Conservation (phyloP, 2,329 filamentous ascomycete genomes). For the Verticillium albo-atrum region DNA sequence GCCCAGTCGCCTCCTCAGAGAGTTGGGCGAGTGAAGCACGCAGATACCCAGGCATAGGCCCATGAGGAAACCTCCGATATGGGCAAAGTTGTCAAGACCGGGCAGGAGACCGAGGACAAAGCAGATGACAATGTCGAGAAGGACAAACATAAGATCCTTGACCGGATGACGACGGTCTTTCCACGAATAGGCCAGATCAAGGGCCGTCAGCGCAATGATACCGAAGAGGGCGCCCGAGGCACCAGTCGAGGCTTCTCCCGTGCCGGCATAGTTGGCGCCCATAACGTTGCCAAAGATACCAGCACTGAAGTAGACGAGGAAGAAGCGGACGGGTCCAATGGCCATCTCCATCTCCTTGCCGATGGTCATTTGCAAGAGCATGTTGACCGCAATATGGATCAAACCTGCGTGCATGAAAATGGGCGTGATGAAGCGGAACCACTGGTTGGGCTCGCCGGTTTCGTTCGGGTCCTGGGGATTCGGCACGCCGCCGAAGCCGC, state of each 20-base stretch:
- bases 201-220: slow-evolving; percentile 78
- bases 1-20: slow-evolving; percentile 69
- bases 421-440: slow-evolving; percentile 92
- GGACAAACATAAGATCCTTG: slow-evolving; percentile 82
- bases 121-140: slow-evolving; percentile 80
- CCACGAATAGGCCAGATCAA: slow-evolving; percentile 95
- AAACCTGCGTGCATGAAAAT: slow-evolving; percentile 95
- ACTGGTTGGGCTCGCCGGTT: slow-evolving; percentile 74
- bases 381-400: slow-evolving; percentile 93
- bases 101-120: slow-evolving; percentile 91
- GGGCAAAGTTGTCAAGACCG: slow-evolving; percentile 93
- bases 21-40: slow-evolving; percentile 81
- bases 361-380: slow-evolving; percentile 85
- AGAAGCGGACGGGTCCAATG: slow-evolving; percentile 84
- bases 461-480: slow-evolving; percentile 52
- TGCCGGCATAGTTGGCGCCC: slow-evolving; percentile 86
- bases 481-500: slow-evolving; percentile 75
- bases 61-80: slow-evolving; percentile 94
- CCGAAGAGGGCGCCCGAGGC: slow-evolving; percentile 90
- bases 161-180: slow-evolving; percentile 68
- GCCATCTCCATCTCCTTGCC: slow-evolving; percentile 88
- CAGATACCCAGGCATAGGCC: slow-evolving; percentile 83
- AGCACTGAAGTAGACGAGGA: slow-evolving; percentile 81
- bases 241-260: slow-evolving; percentile 77
- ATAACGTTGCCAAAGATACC: slow-evolving; percentile 96